These are phyloP conservation scores for Teratosphaeria gauchensis DNA, from an alignment of 2,329 filamentous ascomycete species.

Conservation along the genomic window DNA sequence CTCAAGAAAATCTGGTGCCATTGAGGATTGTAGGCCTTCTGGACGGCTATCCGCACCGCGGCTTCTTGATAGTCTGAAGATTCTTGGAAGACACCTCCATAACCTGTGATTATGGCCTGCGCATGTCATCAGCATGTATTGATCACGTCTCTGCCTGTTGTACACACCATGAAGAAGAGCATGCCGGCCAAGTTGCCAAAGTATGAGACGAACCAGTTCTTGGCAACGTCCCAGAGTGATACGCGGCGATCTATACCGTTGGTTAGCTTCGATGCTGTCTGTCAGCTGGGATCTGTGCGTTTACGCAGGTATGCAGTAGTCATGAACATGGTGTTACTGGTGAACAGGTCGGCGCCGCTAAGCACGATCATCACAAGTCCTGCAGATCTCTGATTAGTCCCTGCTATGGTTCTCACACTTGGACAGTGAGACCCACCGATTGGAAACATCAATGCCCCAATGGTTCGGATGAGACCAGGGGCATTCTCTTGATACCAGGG, in stretches of 20 bases:
- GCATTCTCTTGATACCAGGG: slow-evolving; percentile 28
- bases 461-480: slow-evolving; percentile 23
- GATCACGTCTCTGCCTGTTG: no score
- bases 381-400: background rate
- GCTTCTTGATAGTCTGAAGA: slow-evolving; percentile 32
- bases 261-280: background rate
- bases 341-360: slow-evolving; percentile 27
- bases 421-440: slow-evolving; percentile 13
- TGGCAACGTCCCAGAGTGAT: slow-evolving; percentile 15
- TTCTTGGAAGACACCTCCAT: slow-evolving; percentile 25
- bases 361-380: slow-evolving; percentile 22
- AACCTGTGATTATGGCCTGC: slow-evolving; percentile 18
- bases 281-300: background rate
- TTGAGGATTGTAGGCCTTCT: slow-evolving; percentile 41
- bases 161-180: slow-evolving; percentile 19
- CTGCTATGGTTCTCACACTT: background rate
- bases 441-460: slow-evolving; percentile 26
- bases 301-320: slow-evolving; percentile 32
- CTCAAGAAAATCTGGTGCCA: slow-evolving; percentile 47
- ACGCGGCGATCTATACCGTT: slow-evolving; percentile 25
- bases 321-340: slow-evolving; percentile 28
- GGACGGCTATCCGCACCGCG: slow-evolving; percentile 37
- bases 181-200: slow-evolving; percentile 25
- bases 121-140: no score
- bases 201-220: slow-evolving; percentile 22